Base-by-base conservation (phyloP, 2,329 filamentous ascomycete species). In the Colletotrichum echinochloae region DNA sequence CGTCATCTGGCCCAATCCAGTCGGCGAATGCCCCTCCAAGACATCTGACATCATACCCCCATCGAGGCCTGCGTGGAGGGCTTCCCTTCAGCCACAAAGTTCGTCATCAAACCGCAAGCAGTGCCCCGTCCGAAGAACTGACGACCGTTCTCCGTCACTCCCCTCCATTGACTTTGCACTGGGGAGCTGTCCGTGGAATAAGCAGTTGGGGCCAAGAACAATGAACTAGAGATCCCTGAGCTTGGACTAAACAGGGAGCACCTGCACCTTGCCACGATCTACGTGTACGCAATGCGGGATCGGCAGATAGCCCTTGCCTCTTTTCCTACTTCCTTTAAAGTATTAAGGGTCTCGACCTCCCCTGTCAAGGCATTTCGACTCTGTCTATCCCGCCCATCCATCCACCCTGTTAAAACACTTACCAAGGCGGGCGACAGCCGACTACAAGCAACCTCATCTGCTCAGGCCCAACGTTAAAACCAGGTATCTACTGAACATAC, bases 31-130 rank as follows among this genome's bases (percentile, higher is more conserved):
- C 30, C 68, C 57, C 46, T 54, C 57, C 57, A 68, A 60, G 59
- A 41, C 20, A 37, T 39, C 59, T 68, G 68, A 71, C 68, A 68
- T 71, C 68, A 71, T 71, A 59, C 16, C 55, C 26, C 39, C 20
- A 14, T 33, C 30, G 39, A 28, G n/a, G 48, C n/a, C 28, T 35
- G 28, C 16, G 41, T 44, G 7, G 39, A 30, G 49, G 41, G 33
- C 41, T 28, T 35, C 54, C 65, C 44, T 57, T 71, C 69, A 71
- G 69, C 69, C 65, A 71, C 69, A 70, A 51, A 48, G 48, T 41
- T 65, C 66, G 66, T 71, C 69, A 70, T 70, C 69, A 56, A 37
- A 52, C 28, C 44, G 68, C 65, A 64, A 69, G 62, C 68, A 71
- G 65, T 30, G 68, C 65, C 68, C 46, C 56, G n/a, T 61, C 49